These are phyloP conservation scores for Phallus indusiatus DNA, from an alignment of 768 basidiomycete species.

Conservation along the genomic window DNA sequence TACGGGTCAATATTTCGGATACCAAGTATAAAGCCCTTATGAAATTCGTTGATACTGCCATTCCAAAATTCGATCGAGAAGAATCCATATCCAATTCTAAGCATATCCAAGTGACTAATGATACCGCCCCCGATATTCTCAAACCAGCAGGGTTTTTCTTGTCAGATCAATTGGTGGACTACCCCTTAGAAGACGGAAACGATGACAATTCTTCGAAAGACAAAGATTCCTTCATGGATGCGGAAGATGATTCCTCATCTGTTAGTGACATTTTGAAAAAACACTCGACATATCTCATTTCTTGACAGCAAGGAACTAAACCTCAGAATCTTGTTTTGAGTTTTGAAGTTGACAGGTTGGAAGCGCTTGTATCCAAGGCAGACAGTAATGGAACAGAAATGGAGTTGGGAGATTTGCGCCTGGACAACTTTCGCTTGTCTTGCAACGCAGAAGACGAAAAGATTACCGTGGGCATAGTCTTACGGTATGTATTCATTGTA, in stretches of 20 bases:
- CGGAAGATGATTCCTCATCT: constrained; percentile 48
- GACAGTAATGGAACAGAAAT: constrained; percentile 52
- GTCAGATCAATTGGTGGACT: constrained; percentile 42
- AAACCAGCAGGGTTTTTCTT: constrained; percentile 45
- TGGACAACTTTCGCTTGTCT: constrained; percentile 68
- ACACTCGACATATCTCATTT: background rate
- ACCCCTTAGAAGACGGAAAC: constrained; percentile 55
- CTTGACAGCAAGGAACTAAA: constrained; percentile 25
- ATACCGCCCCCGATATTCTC: background rate
- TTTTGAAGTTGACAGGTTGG: constrained; percentile 78
- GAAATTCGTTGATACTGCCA: constrained; percentile 82
- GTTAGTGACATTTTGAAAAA: constrained; percentile 26
- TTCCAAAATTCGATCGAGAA: constrained; percentile 66
- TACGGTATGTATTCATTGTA: constrained; percentile 42
- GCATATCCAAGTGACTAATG: constrained; percentile 33
- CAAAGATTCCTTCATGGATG: constrained; percentile 64
- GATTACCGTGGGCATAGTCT: constrained; percentile 75
- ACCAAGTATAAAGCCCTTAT: constrained; percentile 87
- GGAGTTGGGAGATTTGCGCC: constrained; percentile 64
- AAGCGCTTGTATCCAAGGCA: constrained; percentile 71
- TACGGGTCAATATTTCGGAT: constrained; percentile 87
- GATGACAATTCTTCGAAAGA: constrained; percentile 30
- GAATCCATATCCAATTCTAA: constrained; percentile 24
- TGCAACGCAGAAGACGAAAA: constrained; percentile 75
- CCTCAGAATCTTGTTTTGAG: constrained; percentile 72